Evolutionary conservation across 139 green algal species (phyloP).

Genomic region (Volvox reticuliferus): DNA sequence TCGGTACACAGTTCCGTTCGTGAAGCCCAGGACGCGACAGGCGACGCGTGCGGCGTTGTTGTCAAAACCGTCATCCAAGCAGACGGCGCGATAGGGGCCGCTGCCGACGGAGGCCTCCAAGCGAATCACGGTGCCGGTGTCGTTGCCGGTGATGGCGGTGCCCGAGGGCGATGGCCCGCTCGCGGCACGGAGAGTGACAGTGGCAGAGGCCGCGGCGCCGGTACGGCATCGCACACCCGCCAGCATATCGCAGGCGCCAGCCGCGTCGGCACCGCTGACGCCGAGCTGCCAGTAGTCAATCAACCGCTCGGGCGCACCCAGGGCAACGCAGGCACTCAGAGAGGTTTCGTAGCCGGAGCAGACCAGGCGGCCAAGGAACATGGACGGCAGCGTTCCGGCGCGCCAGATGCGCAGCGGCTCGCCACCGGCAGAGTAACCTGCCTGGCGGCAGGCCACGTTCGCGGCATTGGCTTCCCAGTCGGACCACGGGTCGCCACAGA

Average conservation of each 20-base stretch:
- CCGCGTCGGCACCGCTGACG: not conserved
- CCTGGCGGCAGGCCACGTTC: slow-evolving; percentile 14
- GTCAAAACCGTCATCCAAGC: slow-evolving; percentile 27
- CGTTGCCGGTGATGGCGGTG: not conserved
- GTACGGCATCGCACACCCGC: slow-evolving; percentile 12
- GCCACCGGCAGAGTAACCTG: slow-evolving; percentile 20
- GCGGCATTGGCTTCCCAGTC: slow-evolving; percentile 19
- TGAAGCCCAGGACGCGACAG: slow-evolving; percentile 4
- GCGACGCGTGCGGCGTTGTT: not conserved
- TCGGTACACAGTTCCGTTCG: not conserved
- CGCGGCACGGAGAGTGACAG: not conserved
- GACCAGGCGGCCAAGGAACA: slow-evolving; percentile 2
- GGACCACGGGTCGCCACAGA: slow-evolving; percentile 38
- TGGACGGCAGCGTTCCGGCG: not conserved
- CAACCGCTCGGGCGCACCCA: not conserved
- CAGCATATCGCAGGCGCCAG: slow-evolving; percentile 24
- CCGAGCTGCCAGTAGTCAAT: slow-evolving; percentile 15
- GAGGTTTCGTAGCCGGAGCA: not conserved
- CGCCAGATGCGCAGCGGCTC: slow-evolving; percentile 1
- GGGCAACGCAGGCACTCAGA: not conserved
- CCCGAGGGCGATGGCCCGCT: not conserved
- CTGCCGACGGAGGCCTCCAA: slow-evolving; percentile 3
- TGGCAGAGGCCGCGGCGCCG: not conserved
- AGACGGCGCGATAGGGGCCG: slow-evolving; percentile 15
- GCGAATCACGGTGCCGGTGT: not conserved